A percentile compares a stretch with the other conserved stretches of the same genome.
Conservation (phyloP, 1,139 yeast species). For the Pichia norvegensis region DNA sequence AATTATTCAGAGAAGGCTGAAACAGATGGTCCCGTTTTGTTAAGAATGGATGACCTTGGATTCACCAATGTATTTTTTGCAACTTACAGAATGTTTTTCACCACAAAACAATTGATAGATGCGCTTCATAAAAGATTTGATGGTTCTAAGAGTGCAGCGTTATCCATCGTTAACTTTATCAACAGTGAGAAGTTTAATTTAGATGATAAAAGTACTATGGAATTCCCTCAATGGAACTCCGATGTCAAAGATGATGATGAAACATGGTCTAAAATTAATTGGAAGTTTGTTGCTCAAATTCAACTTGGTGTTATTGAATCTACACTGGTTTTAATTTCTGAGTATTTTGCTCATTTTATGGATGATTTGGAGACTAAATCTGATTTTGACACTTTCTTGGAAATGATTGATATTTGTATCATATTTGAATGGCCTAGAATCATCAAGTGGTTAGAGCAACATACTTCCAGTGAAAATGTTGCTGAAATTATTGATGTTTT, state of each 20-base stretch:
- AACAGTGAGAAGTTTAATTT: not conserved
- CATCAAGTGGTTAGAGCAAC: conserved; percentile 28
- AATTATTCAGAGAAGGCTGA: conserved; percentile 21
- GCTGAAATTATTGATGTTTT: conserved; percentile 8
- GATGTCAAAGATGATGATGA: conserved; percentile 18
- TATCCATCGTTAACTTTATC: conserved; percentile 34
- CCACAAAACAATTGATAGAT: conserved; percentile 43
- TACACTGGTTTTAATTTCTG: conserved; percentile 59
- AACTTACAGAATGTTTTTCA: conserved; percentile 55
- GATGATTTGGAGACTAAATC: conserved; percentile 58
- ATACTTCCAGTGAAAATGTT: conserved; percentile 19
- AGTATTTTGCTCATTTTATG: conserved; percentile 69
- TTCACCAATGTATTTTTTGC: conserved; percentile 60
- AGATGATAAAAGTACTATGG: not conserved
- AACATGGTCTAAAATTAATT: conserved; percentile 30
- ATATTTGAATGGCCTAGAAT: conserved; percentile 63
- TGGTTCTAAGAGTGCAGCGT: conserved; percentile 54
- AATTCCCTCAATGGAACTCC: conserved; percentile 50
- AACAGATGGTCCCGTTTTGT: conserved; percentile 16
- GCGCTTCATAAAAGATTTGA: conserved; percentile 45
- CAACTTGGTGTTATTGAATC: conserved; percentile 81
- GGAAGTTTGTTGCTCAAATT: conserved; percentile 59
- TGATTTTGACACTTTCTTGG: conserved; percentile 58
- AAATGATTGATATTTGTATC: conserved; percentile 59
- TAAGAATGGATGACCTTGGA: conserved; percentile 50